Conservation (phyloP, 2,329 filamentous ascomycete genomes). For the Madurella fahalii region DNA sequence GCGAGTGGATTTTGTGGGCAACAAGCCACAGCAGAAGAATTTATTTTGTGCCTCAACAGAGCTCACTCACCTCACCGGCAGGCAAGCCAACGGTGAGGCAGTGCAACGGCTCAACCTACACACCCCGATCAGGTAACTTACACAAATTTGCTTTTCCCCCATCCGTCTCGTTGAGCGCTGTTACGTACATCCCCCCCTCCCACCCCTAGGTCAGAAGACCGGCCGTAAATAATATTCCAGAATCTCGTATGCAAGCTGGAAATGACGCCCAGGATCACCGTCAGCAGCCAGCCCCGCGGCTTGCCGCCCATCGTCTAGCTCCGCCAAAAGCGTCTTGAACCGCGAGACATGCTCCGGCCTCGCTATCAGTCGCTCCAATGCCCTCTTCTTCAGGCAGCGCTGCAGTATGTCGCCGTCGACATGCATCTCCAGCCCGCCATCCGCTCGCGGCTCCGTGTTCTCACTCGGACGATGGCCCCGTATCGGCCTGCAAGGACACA, state of each 20-base stretch:
- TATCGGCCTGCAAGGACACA: slow-evolving; percentile 43
- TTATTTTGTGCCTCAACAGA: slow-evolving; percentile 22
- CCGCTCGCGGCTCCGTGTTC: slow-evolving; percentile 37
- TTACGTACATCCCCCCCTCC: neutral
- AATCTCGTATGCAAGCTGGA: slow-evolving; percentile 50
- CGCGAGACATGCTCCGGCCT: slow-evolving; percentile 33
- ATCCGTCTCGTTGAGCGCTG: no score
- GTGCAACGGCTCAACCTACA: no score
- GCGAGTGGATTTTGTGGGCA: slow-evolving; percentile 14
- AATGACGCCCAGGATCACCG: slow-evolving; percentile 34
- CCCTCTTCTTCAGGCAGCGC: slow-evolving; percentile 46
- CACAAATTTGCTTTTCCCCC: neutral
- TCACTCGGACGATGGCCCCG: slow-evolving; percentile 8
- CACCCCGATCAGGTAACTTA: neutral
- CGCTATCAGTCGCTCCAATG: slow-evolving; percentile 41
- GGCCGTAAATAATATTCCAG: slow-evolving; percentile 51
- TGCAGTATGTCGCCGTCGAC: slow-evolving; percentile 64
- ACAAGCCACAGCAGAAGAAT: slow-evolving; percentile 14
- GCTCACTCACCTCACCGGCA: no score
- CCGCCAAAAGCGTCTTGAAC: slow-evolving; percentile 48
- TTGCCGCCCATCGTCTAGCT: slow-evolving; percentile 44
- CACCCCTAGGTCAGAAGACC: slow-evolving; percentile 38
- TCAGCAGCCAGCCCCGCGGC: slow-evolving; percentile 32
- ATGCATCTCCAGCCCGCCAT: slow-evolving; percentile 51
- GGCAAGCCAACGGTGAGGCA: no score